Evolutionary conservation across 2,329 filamentous ascomycete species (phyloP).

Genomic region (Sporothrix humicola): DNA sequence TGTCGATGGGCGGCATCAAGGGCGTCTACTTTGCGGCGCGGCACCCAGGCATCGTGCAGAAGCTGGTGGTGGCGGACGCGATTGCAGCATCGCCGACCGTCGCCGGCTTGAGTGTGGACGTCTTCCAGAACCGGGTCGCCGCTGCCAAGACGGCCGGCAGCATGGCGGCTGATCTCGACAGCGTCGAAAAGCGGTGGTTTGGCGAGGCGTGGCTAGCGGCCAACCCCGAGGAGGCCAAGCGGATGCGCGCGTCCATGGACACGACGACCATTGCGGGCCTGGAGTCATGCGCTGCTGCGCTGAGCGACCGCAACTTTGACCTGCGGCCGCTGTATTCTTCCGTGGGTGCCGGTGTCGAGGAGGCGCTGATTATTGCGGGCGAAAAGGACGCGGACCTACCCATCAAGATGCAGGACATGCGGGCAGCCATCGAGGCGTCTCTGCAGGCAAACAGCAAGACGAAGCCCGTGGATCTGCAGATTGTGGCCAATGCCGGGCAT

Average conservation of each 20-base stretch:
- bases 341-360: slow-evolving; percentile 46
- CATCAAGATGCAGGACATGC: slow-evolving; percentile 48
- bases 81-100: slow-evolving; percentile 49
- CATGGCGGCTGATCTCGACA: slow-evolving; percentile 44
- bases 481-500: slow-evolving; percentile 49
- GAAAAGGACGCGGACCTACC: slow-evolving; percentile 52
- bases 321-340: slow-evolving; percentile 45
- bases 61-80: slow-evolving; percentile 50
- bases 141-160: slow-evolving; percentile 45
- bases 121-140: slow-evolving; percentile 47
- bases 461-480: slow-evolving; percentile 43
- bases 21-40: slow-evolving; percentile 49
- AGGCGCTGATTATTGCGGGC: slow-evolving; percentile 49
- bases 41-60: slow-evolving; percentile 48
- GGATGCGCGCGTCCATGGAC: slow-evolving; percentile 48
- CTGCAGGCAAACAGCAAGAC: slow-evolving; percentile 42
- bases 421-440: slow-evolving; percentile 45
- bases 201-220: slow-evolving; percentile 46
- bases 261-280: slow-evolving; percentile 50
- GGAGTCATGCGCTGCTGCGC: slow-evolving; percentile 50
- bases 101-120: slow-evolving; percentile 44
- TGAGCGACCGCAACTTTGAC: slow-evolving; percentile 48
- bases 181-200: slow-evolving; percentile 52
- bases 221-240: slow-evolving; percentile 46
- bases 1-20: slow-evolving; percentile 53